Base-by-base conservation (phyloP, 2,329 filamentous ascomycete species). In the Polytolypa hystricis region DNA sequence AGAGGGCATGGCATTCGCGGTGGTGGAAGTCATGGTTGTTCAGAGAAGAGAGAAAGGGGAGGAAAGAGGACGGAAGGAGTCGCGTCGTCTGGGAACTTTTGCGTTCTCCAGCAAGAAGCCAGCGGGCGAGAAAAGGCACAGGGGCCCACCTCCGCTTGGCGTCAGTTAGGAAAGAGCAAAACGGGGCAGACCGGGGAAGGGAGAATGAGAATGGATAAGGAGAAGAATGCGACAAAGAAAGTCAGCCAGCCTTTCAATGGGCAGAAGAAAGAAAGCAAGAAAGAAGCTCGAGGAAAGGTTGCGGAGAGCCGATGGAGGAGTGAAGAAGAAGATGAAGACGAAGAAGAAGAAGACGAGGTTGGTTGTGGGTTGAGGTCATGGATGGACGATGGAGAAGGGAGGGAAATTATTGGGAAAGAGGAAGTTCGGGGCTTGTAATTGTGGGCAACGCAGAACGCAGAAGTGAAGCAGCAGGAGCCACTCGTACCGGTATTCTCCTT, bases 21-120 rank as follows among this genome's bases (percentile, higher is more conserved):
- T 43, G 38, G 59, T 54, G 27, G 60, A 63, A 53, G 61, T 55
- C 60, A 65, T 64, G 39, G 44, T 44, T 45, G 34, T 23, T 12
- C 9, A 10, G 15, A 15, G 25, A 28, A n/a, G 29, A 16, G 20
- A 16, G 5, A 25, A 3, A 35, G 11, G 6, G n/a, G 20, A 17
- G 16, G 15, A 6, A 28, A 16, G 19, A 27, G 25, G 25, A 23
- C n/a, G 10, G 6, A 16, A 19, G 26, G 23, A 27, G 11, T 26
- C 32, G 16, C 27, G 33, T 29, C 27, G 28, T 16, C 8, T 7
- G 15, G 14, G 31, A 33, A n/a, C 20, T 21, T 6, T 18, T 11
- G 18, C 14, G n/a, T 33, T 16, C 21, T 27, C 21, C 7, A 25
- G 21, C 21, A 7, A 48, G 51, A 52, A 54, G 53, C 50, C 47